Evolutionary conservation across 2,329 filamentous ascomycete genomes (phyloP), one percentile per base, ranked within the genome.

Genomic region (Talaromyces sp.): DNA sequence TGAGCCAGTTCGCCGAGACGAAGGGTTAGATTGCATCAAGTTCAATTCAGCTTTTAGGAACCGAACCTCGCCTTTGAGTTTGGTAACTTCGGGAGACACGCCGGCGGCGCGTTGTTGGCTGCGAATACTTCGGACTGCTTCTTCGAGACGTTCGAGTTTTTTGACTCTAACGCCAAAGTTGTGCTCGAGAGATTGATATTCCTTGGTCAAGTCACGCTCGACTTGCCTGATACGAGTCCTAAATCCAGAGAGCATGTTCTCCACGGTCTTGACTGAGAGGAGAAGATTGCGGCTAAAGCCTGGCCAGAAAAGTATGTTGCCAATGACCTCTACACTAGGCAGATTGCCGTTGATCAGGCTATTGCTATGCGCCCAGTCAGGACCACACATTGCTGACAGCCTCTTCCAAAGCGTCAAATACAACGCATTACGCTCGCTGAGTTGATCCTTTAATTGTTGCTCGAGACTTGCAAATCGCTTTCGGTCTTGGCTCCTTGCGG

Each of bases 221-320:
- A 97, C 88, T 6, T 83, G 81, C 70, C 91, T 90, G 72, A 97
- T 91, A 64, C 91, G 88, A 42, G 83, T 82, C 70, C 91, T 89
- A 80, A 96, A 96, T 8, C 86, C 85, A 18, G 85, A 84, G 39
- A 98, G 82, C 66, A 96, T 86, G 18, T 83, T 82, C 79, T 98
- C 95, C 61, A 98, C 88, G 2, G 88, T 91, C 80, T 93, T 96
- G 65, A 97, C 85, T 0, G 93, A 93, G 1, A 88, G 86, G 48
- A 97, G 78, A 28, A 99, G 83, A 73, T 97, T 98, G 75, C 93
- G 91, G 71, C 89, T 91, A 77, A 98, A 98, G 1, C 90, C 91
- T 0, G 90, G 88, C 78, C 78, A 81, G 69, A 81, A 81, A 4
- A 98, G 83, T 77, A 95, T 92, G 57, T 88, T 93, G 1, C 88